phyloP scores from a whole-genome alignment of 371 early-diverging fungal species.

The Mortierella sp. region DNA sequence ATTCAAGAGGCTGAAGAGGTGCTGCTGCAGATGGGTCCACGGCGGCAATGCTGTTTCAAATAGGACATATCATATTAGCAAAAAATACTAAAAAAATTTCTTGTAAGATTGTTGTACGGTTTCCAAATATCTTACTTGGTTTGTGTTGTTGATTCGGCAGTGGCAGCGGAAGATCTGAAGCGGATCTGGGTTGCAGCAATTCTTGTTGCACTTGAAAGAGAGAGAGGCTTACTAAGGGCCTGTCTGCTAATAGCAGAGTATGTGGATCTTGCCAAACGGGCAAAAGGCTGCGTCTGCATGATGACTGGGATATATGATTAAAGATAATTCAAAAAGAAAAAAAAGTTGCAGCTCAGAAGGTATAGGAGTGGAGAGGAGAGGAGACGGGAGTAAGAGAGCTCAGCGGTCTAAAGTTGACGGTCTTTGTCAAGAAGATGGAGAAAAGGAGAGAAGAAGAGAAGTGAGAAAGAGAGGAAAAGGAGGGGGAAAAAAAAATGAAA shows the following conservation, averaged over 20 bases:
- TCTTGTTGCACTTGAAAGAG: constrained; percentile 34
- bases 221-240: constrained; percentile 13
- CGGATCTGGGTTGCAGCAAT: constrained; percentile 38
- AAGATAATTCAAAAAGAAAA: neutral
- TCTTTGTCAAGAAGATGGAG: neutral
- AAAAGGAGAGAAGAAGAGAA: neutral
- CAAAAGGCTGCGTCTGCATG: constrained; percentile 48
- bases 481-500: constrained; percentile 6
- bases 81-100: neutral
- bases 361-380: constrained; percentile 3
- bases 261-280: constrained; percentile 45
- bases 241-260: constrained; percentile 37
- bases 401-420: constrained; percentile 1
- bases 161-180: constrained; percentile 46
- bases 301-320: neutral
- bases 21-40: constrained; percentile 41
- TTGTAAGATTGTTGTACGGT: neutral
- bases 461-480: neutral
- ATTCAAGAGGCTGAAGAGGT: constrained; percentile 36
- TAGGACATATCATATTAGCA: neutral
- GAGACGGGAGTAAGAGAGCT: constrained; percentile 8
- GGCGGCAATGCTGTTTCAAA: constrained; percentile 23
- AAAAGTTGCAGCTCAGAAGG: neutral
- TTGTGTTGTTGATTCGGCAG: constrained; percentile 34
- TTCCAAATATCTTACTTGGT: constrained; percentile 19